These are phyloP conservation scores for Bifiguratus adelaidae DNA, from an alignment of 192 early-diverging fungal species.

Conservation along the genomic window DNA sequence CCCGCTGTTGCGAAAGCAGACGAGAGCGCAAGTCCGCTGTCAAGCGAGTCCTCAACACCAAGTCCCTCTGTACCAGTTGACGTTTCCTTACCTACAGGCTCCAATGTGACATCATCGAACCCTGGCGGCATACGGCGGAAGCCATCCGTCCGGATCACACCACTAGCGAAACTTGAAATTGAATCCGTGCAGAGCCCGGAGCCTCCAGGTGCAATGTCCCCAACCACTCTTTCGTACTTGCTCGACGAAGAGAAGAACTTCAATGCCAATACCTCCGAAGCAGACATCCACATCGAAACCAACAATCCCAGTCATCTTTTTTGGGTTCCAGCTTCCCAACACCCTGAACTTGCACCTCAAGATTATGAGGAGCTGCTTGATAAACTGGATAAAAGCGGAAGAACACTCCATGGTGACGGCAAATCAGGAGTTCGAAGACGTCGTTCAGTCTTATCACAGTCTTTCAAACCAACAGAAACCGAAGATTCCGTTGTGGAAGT, in stretches of 20 bases:
- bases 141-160: neutral
- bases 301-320: conserved; percentile 13
- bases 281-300: conserved; percentile 4
- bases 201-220: neutral
- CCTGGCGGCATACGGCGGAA: neutral
- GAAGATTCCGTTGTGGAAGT: no score
- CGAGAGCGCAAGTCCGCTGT: no score
- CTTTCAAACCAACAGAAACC: no score
- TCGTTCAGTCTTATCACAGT: no score
- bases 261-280: neutral
- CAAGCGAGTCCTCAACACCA: no score
- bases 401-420: no score
- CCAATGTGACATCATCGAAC: neutral
- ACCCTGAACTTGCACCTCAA: conserved; percentile 40
- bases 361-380: conserved; percentile 39
- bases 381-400: conserved; percentile 29
- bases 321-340: conserved; percentile 43
- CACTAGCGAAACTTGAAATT: conserved; percentile 6
- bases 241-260: conserved; percentile 23
- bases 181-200: conserved; percentile 32
- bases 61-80: neutral
- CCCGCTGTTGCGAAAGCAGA: no score
- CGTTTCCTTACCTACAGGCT: neutral
- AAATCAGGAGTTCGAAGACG: no score
- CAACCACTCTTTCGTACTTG: conserved; percentile 22